phyloP scores from a whole-genome alignment of 495 filamentous ascomycete species.

The Pseudevernia furfuracea region DNA sequence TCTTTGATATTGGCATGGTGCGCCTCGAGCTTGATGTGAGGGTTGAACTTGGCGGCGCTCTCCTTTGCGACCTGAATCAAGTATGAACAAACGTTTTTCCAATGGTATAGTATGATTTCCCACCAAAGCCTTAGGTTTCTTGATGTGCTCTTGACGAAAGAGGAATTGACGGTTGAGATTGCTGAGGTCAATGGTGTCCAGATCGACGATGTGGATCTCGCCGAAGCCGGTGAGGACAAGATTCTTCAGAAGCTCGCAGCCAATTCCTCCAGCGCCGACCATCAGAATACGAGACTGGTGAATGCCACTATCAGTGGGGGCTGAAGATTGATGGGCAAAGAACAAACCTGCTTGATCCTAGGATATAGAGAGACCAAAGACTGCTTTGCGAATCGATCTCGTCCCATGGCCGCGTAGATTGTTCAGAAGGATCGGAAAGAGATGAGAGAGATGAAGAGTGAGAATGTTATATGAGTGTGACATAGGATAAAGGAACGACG shows the following conservation, averaged over 20 bases:
- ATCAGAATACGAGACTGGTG: conserved; percentile 80
- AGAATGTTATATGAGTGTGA: conserved; percentile 17
- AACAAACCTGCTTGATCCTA: conserved; percentile 56
- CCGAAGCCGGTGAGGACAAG: conserved; percentile 89
- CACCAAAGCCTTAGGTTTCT: conserved; percentile 92
- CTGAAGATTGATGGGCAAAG: not conserved
- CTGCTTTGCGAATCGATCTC: conserved; percentile 51
- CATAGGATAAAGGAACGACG: conserved; percentile 25
- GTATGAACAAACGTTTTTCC: conserved; percentile 9
- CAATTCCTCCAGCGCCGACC: conserved; percentile 94
- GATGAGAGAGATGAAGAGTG: conserved; percentile 21
- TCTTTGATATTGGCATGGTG: conserved; percentile 97
- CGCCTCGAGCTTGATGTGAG: conserved; percentile 77
- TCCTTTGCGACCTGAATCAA: conserved; percentile 78
- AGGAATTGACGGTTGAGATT: conserved; percentile 98
- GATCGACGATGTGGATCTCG: conserved; percentile 90
- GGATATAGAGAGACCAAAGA: conserved; percentile 55
- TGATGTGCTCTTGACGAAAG: conserved; percentile 95
- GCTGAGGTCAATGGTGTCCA: conserved; percentile 96
- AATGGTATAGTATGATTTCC: conserved; percentile 26
- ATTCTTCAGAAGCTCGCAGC: conserved; percentile 96
- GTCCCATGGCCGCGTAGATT: conserved; percentile 37
- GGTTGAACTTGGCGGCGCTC: conserved; percentile 83
- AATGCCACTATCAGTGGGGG: conserved; percentile 16
- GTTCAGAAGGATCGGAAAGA: not conserved